Percentiles rank a stretch among this genome's conserved stretches.
Conservation (phyloP, 2,329 filamentous ascomycete genomes). For the Fusarium sp. region DNA sequence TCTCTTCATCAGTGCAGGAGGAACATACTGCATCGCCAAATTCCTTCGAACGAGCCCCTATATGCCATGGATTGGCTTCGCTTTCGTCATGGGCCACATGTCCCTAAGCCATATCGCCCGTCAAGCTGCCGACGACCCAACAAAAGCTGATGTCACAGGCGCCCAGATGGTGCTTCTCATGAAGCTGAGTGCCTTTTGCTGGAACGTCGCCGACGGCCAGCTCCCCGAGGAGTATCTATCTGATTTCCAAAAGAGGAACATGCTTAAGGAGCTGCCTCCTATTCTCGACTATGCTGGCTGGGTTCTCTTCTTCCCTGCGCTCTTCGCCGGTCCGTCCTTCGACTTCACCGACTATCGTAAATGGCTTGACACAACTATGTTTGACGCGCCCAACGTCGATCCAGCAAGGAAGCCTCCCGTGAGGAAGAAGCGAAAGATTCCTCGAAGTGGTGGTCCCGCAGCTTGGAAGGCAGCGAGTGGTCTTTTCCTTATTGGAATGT, state of each 20-base stretch:
- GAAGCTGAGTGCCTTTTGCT: constrained; percentile 96
- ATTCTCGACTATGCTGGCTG: constrained; percentile 89
- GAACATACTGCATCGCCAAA: constrained; percentile 84
- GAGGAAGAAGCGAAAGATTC: constrained; percentile 90
- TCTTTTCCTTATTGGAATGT: constrained; percentile 81
- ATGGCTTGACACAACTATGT: constrained; percentile 96
- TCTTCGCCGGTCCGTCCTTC: constrained; percentile 91
- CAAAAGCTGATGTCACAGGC: constrained; percentile 85
- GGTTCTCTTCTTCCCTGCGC: constrained; percentile 92
- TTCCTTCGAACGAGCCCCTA: constrained; percentile 83
- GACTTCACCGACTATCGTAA: constrained; percentile 93
- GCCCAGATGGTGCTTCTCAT: constrained; percentile 99
- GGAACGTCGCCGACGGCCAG: constrained; percentile 95
- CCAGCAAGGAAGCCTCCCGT: constrained; percentile 87
- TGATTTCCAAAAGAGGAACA: constrained; percentile 85
- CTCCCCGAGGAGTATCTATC: constrained; percentile 83
- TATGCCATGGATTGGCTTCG: constrained; percentile 98
- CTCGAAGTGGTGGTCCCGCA: constrained; percentile 88
- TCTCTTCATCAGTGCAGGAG: constrained; percentile 80
- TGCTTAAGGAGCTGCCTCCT: constrained; percentile 78
- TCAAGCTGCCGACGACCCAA: constrained; percentile 75
- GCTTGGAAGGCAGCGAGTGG: constrained; percentile 79
- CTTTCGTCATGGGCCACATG: constrained; percentile 96
- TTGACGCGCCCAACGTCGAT: constrained; percentile 84
- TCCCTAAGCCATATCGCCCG: constrained; percentile 88